Percentiles rank a stretch among this genome's conserved stretches.
phyloP scores from a whole-genome alignment of 345 rosid species.

The Ceriops zippeliana region DNA sequence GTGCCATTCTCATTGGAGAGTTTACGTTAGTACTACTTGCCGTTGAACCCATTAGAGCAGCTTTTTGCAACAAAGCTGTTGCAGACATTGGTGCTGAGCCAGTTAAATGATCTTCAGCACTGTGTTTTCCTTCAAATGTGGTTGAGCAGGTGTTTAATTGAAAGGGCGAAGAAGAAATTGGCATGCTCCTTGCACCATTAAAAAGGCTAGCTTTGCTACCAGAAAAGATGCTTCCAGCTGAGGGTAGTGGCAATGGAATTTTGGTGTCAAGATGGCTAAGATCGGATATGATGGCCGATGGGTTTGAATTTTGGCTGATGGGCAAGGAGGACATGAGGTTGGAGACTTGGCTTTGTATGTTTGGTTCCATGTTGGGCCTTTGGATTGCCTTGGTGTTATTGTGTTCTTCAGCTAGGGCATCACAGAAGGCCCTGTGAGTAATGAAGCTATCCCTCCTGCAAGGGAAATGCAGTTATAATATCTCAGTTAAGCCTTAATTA shows the following conservation, averaged over 20 bases:
- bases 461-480: background rate
- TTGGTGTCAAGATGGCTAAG: conserved; percentile 13
- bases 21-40: conserved; percentile 21
- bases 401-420: conserved; percentile 59
- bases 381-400: conserved; percentile 10
- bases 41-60: conserved; percentile 56
- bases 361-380: conserved; percentile 15
- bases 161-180: conserved; percentile 21
- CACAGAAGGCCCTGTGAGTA: conserved; percentile 67
- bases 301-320: conserved; percentile 15
- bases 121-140: conserved; percentile 17
- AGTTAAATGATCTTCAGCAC: background rate
- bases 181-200: conserved; percentile 5
- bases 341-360: background rate
- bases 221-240: conserved; percentile 22
- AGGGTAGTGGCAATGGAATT: conserved; percentile 14
- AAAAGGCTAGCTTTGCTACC: conserved; percentile 9
- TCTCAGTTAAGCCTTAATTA: background rate
- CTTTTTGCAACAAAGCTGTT: conserved; percentile 52
- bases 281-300: conserved; percentile 15
- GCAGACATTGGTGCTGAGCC: conserved; percentile 44
- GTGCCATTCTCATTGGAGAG: conserved; percentile 28
- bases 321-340: conserved; percentile 22
- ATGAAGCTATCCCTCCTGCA: conserved; percentile 67
- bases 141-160: conserved; percentile 23